Evolutionary conservation across 2,329 filamentous ascomycete genomes (phyloP).

Genomic region (Alternaria gansuensis): DNA sequence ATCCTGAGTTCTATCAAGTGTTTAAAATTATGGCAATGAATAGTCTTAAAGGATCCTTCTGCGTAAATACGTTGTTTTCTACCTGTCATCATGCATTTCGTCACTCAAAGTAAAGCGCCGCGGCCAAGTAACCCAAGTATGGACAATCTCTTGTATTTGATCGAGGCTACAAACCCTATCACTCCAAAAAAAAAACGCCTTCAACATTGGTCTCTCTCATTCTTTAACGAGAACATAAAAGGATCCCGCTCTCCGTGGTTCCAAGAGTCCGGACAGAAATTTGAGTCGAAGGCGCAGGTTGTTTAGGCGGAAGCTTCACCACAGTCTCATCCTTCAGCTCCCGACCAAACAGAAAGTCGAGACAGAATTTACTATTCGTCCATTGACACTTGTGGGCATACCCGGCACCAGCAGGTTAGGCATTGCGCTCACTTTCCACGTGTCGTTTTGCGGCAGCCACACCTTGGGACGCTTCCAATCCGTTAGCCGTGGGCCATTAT

Average conservation of each 20-base stretch:
- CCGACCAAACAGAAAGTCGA: neutral
- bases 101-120: neutral
- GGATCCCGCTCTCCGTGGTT: neutral
- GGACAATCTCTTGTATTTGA: neutral
- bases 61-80: neutral
- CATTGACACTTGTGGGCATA: neutral
- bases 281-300: neutral
- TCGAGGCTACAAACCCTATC: neutral
- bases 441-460: slow-evolving; percentile 4
- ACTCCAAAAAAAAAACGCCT: neutral
- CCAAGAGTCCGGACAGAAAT: neutral
- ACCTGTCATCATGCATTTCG: neutral
- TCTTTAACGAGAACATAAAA: neutral
- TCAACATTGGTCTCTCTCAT: no score
- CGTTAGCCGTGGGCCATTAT: neutral
- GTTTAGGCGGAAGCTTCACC: slow-evolving; percentile 1
- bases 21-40: neutral
- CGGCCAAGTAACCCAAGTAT: neutral
- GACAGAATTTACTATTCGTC: neutral
- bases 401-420: no score
- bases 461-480: slow-evolving; percentile 5
- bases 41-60: neutral
- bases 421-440: neutral
- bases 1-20: neutral
- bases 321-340: neutral